Conservation (phyloP, 306 rosid genomes). For the Begonia masoniana region DNA sequence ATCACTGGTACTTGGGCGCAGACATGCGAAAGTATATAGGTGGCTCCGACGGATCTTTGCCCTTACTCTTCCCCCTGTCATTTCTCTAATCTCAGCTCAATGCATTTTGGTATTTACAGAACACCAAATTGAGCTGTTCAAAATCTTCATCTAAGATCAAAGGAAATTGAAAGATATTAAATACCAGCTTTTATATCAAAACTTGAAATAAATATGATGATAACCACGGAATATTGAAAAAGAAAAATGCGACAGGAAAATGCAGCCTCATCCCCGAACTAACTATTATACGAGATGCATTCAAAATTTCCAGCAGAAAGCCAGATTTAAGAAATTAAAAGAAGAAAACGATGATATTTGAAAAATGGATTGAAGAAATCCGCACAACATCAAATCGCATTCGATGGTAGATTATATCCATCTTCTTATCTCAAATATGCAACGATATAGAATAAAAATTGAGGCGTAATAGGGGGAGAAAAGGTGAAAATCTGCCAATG, state of each 20-base stretch:
- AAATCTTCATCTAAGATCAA: constrained; percentile 36
- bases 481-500: constrained; percentile 11
- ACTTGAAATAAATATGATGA: background rate
- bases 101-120: constrained; percentile 12
- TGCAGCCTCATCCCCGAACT: constrained; percentile 1
- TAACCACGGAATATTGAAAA: background rate
- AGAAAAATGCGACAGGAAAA: background rate
- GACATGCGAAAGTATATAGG: constrained; percentile 67
- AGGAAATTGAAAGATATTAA: constrained; percentile 12
- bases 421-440: background rate
- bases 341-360: constrained; percentile 1
- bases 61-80: constrained; percentile 67
- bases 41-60: constrained; percentile 65
- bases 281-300: constrained; percentile 2
- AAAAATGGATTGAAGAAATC: background rate
- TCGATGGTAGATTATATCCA: constrained; percentile 4
- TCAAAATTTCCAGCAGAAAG: constrained; percentile 11
- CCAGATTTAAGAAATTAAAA: constrained; percentile 12
- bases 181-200: constrained; percentile 5
- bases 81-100: constrained; percentile 41
- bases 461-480: background rate
- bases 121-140: constrained; percentile 22
- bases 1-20: constrained; percentile 22
- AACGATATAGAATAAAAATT: background rate
- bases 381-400: background rate